phyloP scores from a whole-genome alignment of 352 stramenopile genomes.

The Pythium utonaiense region DNA sequence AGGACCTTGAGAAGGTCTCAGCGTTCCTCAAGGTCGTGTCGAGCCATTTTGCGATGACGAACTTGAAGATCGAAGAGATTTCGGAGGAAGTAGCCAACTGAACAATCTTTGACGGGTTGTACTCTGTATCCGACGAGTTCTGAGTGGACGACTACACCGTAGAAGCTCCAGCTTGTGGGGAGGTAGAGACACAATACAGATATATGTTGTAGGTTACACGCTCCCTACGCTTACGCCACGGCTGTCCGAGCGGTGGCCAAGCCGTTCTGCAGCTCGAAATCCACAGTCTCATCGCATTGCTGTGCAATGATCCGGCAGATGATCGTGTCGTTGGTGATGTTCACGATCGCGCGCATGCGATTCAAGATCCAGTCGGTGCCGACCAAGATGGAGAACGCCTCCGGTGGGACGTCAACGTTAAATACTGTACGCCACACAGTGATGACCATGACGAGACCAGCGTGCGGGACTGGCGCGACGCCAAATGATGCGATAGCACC shows the following conservation, averaged over 20 bases:
- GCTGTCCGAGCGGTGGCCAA: background rate
- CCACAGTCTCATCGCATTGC: slow-evolving; percentile 54
- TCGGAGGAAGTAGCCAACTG: slow-evolving; percentile 33
- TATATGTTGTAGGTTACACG: background rate
- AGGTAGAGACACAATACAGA: background rate
- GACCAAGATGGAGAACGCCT: slow-evolving; percentile 66
- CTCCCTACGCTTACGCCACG: background rate
- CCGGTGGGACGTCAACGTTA: slow-evolving; percentile 36
- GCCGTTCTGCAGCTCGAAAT: slow-evolving; percentile 10
- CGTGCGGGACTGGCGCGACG: slow-evolving; percentile 67
- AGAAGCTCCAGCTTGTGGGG: no score
- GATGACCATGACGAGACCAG: slow-evolving; percentile 74
- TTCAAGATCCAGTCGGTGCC: slow-evolving; percentile 72
- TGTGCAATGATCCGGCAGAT: slow-evolving; percentile 74
- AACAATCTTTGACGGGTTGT: background rate
- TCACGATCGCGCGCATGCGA: slow-evolving; percentile 66
- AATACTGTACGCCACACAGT: slow-evolving; percentile 78
- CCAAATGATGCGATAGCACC: slow-evolving; percentile 66
- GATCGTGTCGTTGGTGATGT: slow-evolving; percentile 84
- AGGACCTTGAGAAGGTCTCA: slow-evolving; percentile 56
- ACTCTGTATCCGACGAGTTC: no score
- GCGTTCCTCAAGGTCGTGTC: slow-evolving; percentile 64
- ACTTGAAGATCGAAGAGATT: slow-evolving; percentile 58
- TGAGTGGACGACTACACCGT: no score
- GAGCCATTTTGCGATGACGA: slow-evolving; percentile 50